A percentile compares a stretch with the other conserved stretches of the same genome.
Conservation (phyloP, 2,329 filamentous ascomycete genomes). For the Colletotrichum sp. region DNA sequence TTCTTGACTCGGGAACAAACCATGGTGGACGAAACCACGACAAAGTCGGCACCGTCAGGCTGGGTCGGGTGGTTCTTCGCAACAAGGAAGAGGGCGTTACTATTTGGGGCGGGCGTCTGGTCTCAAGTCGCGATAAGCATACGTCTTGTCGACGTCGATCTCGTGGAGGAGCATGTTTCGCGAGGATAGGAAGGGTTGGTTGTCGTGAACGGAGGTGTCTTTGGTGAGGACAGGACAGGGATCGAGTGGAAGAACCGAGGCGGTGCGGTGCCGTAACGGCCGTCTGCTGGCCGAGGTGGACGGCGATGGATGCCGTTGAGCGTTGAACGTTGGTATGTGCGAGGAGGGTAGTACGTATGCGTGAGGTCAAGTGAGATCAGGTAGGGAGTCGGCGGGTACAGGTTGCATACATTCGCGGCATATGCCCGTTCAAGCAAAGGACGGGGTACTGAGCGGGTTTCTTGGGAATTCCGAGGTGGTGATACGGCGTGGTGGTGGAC, state of each 20-base stretch:
- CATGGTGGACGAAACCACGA: neutral
- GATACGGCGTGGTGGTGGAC: neutral
- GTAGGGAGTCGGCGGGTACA: neutral
- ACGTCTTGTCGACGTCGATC: constrained; percentile 13
- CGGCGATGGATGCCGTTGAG: neutral
- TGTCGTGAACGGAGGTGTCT: neutral
- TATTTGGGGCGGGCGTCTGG: constrained; percentile 16
- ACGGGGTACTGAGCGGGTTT: constrained; percentile 7
- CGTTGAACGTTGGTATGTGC: neutral
- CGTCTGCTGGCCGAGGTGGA: neutral
- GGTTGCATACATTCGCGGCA: constrained; percentile 10
- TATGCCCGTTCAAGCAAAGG: neutral
- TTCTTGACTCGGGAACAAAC: constrained; percentile 16
- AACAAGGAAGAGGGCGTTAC: constrained; percentile 16
- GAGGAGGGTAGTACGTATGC: neutral
- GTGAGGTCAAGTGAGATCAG: neutral
- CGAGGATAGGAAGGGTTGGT: neutral
- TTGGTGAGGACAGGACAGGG: neutral
- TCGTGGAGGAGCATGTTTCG: neutral
- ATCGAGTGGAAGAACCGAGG: neutral
- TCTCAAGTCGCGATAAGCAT: constrained; percentile 19
- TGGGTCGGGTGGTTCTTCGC: constrained; percentile 7
- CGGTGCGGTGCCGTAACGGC: neutral
- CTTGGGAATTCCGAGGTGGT: neutral
- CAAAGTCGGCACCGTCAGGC: constrained; percentile 8